A percentile compares a stretch with the other conserved stretches of the same genome.
Evolutionary conservation across 345 rosid genomes (phyloP).

Genomic region (Populus nigra): DNA sequence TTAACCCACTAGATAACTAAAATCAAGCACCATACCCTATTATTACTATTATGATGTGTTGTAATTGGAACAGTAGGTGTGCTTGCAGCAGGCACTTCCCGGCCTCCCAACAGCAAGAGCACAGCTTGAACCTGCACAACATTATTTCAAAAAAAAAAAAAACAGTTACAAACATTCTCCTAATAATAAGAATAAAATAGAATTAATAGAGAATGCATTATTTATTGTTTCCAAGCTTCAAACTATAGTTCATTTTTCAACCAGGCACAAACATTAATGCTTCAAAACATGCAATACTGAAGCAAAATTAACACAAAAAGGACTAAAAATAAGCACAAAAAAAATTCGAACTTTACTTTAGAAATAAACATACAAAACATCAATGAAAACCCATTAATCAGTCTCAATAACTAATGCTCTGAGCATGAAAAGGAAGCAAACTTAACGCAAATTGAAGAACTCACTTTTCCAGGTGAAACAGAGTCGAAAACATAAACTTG

Average conservation of each 20-base stretch:
- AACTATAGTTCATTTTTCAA: too few relatives aligned
- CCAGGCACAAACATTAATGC: too few relatives aligned
- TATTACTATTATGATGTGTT: constrained; percentile 29
- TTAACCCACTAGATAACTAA: background rate
- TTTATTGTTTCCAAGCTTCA: too few relatives aligned
- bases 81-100: constrained; percentile 43
- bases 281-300: too few relatives aligned
- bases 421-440: background rate
- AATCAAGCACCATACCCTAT: constrained; percentile 23
- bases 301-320: too few relatives aligned
- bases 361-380: too few relatives aligned
- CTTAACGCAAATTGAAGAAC: too few relatives aligned
- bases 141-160: background rate
- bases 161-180: background rate
- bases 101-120: constrained; percentile 55
- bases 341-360: too few relatives aligned
- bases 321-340: too few relatives aligned
- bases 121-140: constrained; percentile 61
- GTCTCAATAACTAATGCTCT: background rate
- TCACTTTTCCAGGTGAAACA: constrained; percentile 18
- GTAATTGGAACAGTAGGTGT: constrained; percentile 34
- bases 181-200: background rate
- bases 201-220: background rate
- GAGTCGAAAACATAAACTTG: constrained; percentile 24
- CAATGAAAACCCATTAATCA: too few relatives aligned